Evolutionary conservation across 495 filamentous ascomycete genomes (phyloP).

Genomic region (Neurospora sublineolata): DNA sequence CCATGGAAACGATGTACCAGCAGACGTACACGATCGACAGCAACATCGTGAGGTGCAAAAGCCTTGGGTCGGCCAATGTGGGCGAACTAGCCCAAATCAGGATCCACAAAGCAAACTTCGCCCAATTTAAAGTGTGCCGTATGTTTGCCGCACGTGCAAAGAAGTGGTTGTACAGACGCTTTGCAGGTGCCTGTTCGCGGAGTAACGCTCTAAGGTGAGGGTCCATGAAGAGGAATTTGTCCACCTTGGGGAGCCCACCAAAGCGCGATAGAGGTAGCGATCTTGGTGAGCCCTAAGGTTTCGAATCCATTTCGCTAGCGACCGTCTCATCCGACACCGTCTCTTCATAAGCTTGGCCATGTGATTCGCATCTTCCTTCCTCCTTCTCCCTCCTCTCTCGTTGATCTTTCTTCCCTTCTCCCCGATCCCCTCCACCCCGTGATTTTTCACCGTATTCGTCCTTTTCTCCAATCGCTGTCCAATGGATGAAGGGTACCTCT

Average conservation of each 20-base stretch:
- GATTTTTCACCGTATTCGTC: neutral
- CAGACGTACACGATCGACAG: constrained; percentile 24
- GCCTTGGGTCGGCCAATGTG: constrained; percentile 20
- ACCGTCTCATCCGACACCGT: neutral
- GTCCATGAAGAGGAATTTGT: constrained; percentile 13
- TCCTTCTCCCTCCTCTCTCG: neutral
- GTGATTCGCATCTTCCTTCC: neutral
- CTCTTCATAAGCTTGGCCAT: neutral
- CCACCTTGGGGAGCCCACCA: constrained; percentile 13
- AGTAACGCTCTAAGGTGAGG: constrained; percentile 9
- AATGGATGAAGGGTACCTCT: constrained; percentile 22
- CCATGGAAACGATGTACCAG: constrained; percentile 13
- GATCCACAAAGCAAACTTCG: constrained; percentile 21
- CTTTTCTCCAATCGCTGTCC: neutral
- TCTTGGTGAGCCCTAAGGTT: constrained; percentile 12
- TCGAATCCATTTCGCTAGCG: constrained; percentile 2
- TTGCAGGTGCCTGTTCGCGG: constrained; percentile 10
- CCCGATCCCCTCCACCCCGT: neutral
- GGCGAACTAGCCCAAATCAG: constrained; percentile 12
- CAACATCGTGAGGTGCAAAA: constrained; percentile 26
- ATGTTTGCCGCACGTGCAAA: constrained; percentile 15
- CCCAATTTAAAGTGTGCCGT: constrained; percentile 20
- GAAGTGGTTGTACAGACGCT: constrained; percentile 13
- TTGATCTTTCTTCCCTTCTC: neutral
- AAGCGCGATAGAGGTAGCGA: constrained; percentile 14